Base-by-base conservation (phyloP, 352 stramenopile genomes). In the Phytophthora sp. region DNA sequence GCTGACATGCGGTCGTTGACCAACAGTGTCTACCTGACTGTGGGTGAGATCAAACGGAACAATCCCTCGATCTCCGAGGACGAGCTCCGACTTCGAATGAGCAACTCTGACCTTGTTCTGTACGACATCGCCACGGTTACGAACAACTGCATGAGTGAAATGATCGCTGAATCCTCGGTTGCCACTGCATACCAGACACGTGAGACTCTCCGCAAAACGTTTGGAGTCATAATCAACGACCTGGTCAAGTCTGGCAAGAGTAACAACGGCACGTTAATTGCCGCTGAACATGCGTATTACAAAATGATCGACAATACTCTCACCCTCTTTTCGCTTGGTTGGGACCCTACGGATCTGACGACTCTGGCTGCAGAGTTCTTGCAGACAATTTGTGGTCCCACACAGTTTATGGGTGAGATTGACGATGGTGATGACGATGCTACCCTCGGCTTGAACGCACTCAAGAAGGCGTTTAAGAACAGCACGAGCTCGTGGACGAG, bases 321-420 rank as follows among this genome's bases (percentile, higher is more conserved):
- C 13, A 74, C 66, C 9, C 28, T 74, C 9, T 54, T 82, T 26
- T 69, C 79, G 0, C 64, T 74, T 13, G n/a, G 56, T 41, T 76
- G 79, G 17, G 79, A 89, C 11, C 75, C 77, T 0, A 87, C 72
- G 1, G 77, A 79, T 37, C 35, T 89, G 11, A 69, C 76, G 8
- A 69, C 54, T 0, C 39, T 89, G 49, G 62, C 71, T 11, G 59
- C 77, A 7, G 77, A 82, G 58, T 88, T 69, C 44, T 58, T 86
- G 2, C 74, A 88, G 61, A 80, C 79, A 1, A 78, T 88, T 26
- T 88, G 79, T 38, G 76, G 79, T 11, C 79, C 76, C 0, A 86
- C 79, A 5, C 57, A 69, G 11, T 75, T 43, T 15, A 43, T 43
- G 37, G 37, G 76, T 5, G 67, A 85, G 38, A 79, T 88, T 43